Evolutionary conservation across 2,329 filamentous ascomycete genomes (phyloP).

Genomic region (Fusarium vanettenii): DNA sequence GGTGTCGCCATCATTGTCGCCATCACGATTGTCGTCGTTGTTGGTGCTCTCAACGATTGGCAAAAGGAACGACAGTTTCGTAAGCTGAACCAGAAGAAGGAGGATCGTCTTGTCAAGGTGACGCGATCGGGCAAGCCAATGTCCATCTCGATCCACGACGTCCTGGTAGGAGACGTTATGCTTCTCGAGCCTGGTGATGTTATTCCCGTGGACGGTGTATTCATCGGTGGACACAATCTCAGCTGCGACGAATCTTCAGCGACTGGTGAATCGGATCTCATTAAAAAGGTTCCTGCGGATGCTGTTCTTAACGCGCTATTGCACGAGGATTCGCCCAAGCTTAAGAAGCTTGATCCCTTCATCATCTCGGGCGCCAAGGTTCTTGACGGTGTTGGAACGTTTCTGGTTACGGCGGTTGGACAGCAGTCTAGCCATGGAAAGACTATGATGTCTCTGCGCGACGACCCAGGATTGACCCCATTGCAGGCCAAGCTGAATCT

Average conservation of each 20-base stretch:
- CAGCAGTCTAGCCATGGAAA: constrained; percentile 64
- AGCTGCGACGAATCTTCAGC: constrained; percentile 79
- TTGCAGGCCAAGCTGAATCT: constrained; percentile 63
- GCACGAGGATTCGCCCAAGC: constrained; percentile 56
- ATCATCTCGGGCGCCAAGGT: constrained; percentile 68
- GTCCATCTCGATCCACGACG: constrained; percentile 73
- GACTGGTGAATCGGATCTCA: constrained; percentile 78
- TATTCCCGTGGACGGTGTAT: constrained; percentile 76
- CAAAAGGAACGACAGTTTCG: constrained; percentile 75
- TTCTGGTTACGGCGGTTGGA: constrained; percentile 65
- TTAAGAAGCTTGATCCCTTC: constrained; percentile 71
- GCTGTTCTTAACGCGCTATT: constrained; percentile 65
- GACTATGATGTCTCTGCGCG: constrained; percentile 66
- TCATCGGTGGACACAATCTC: constrained; percentile 65
- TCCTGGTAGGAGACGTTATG: constrained; percentile 77
- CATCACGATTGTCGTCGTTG: constrained; percentile 71
- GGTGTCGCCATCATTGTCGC: constrained; percentile 75
- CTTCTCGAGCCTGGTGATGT: constrained; percentile 77
- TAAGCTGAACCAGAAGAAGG: constrained; percentile 71
- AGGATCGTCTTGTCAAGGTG: constrained; percentile 73
- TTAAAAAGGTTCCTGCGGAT: constrained; percentile 73
- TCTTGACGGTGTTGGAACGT: constrained; percentile 65
- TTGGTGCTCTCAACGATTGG: constrained; percentile 75
- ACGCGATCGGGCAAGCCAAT: constrained; percentile 73
- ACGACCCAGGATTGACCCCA: constrained; percentile 63